Conservation (phyloP, 1,139 yeast genomes). For the Neolecta irregularis region DNA sequence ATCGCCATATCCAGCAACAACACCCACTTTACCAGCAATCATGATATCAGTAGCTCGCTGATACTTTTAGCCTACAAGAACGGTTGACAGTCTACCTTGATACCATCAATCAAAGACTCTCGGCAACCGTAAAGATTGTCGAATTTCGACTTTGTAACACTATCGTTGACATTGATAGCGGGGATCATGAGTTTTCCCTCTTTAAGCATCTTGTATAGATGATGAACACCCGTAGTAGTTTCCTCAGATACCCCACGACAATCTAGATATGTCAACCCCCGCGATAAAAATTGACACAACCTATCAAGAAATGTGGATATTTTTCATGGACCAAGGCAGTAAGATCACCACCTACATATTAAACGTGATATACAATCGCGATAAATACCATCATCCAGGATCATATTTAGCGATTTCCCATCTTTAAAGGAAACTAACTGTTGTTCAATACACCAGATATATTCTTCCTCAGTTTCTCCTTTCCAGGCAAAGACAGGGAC, state of each 20-base stretch:
- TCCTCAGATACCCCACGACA: conserved; percentile 98
- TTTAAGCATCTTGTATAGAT: conserved; percentile 89
- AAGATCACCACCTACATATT: conserved; percentile 99
- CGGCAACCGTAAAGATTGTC: conserved; percentile 99
- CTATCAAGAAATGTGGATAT: conserved; percentile 92
- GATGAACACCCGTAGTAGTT: conserved; percentile 99
- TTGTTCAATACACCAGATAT: conserved; percentile 99
- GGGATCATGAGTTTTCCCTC: conserved; percentile 91
- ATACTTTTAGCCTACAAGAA: conserved; percentile 2
- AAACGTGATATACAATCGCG: too few relatives aligned
- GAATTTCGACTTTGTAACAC: conserved; percentile 98
- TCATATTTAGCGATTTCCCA: conserved; percentile 87
- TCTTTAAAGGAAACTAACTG: conserved; percentile 98
- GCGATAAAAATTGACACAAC: too few relatives aligned
- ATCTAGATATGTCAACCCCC: too few relatives aligned
- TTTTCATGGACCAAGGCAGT: conserved; percentile 94
- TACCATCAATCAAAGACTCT: conserved; percentile 97
- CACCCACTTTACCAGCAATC: conserved; percentile 99
- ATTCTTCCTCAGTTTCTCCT: conserved; percentile 99
- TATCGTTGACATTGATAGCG: conserved; percentile 98
- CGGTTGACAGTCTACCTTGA: conserved; percentile 31
- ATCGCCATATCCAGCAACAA: conserved; percentile 99
- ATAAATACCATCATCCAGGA: conserved; percentile 97
- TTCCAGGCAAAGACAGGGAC: conserved; percentile 99
- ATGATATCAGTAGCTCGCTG: conserved; percentile 97